These are phyloP conservation scores for Lasiodiplodia sp. DNA, from an alignment of 2,329 filamentous ascomycete species.

Conservation along the genomic window DNA sequence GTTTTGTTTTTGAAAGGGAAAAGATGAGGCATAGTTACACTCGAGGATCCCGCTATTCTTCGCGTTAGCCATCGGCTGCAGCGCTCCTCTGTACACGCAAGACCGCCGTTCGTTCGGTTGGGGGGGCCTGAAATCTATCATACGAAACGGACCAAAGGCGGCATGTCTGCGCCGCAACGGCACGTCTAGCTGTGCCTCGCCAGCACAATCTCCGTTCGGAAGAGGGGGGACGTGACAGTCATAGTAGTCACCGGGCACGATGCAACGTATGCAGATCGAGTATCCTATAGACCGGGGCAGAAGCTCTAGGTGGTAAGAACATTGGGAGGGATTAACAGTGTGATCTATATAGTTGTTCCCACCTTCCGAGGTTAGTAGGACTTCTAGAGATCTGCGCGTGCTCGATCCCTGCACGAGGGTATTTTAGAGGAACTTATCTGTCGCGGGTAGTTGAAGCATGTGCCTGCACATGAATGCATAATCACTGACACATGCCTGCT, in stretches of 20 bases:
- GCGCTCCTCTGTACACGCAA: neutral
- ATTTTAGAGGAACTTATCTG: neutral
- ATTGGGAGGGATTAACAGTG: neutral
- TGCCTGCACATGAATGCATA: too few species aligned
- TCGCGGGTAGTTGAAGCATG: too few species aligned
- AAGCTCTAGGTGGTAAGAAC: neutral
- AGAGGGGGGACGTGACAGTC: neutral
- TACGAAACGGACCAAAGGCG: too few species aligned
- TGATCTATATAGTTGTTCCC: neutral
- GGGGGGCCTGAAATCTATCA: too few species aligned
- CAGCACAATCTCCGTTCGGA: neutral
- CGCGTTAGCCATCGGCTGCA: too few species aligned
- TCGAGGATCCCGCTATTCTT: too few species aligned
- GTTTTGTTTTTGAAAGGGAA: too few species aligned
- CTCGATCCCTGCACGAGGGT: neutral
- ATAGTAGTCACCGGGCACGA: neutral
- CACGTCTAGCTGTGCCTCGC: neutral
- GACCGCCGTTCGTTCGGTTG: neutral
- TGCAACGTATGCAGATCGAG: neutral
- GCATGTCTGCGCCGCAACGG: neutral
- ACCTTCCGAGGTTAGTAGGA: slow-evolving; percentile 13
- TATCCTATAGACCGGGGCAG: neutral
- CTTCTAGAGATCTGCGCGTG: neutral
- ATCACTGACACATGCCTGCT: too few species aligned
- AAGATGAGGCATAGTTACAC: too few species aligned